A percentile compares a stretch with the other conserved stretches of the same genome.
phyloP scores from a whole-genome alignment of 1,284 basidiomycete species.

The Papiliotrema fonsecae region DNA sequence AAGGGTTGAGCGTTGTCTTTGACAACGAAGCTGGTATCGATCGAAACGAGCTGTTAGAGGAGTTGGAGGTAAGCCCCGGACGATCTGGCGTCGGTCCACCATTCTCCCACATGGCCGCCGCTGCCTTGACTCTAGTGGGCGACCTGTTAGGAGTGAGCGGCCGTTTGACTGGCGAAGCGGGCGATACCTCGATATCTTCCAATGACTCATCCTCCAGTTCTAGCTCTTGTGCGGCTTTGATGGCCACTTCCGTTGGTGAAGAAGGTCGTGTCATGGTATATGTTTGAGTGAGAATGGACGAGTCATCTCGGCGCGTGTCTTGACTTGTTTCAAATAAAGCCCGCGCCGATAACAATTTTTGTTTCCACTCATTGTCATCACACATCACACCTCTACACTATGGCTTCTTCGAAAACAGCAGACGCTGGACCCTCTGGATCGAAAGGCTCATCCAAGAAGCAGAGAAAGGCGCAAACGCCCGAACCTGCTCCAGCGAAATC shows the following conservation, averaged over 20 bases:
- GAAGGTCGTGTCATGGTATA: constrained; percentile 11
- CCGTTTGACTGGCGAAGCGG: not conserved
- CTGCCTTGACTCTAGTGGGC: constrained; percentile 25
- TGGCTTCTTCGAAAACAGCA: not conserved
- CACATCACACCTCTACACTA: too few relatives aligned
- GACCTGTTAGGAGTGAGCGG: not conserved
- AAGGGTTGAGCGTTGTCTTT: not conserved
- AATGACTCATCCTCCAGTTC: constrained; percentile 8
- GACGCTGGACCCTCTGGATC: not conserved
- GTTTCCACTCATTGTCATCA: too few relatives aligned
- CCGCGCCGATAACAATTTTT: too few relatives aligned
- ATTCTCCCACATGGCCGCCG: constrained; percentile 26
- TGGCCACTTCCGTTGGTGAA: constrained; percentile 7
- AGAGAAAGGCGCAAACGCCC: too few relatives aligned
- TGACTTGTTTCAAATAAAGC: not conserved
- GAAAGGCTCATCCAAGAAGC: too few relatives aligned
- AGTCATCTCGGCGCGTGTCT: not conserved
- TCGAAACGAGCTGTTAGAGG: constrained; percentile 12
- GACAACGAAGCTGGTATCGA: constrained; percentile 12
- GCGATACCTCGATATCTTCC: not conserved
- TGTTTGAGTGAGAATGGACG: not conserved
- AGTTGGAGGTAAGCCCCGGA: too few relatives aligned
- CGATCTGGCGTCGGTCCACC: too few relatives aligned
- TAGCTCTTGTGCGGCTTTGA: constrained; percentile 20
- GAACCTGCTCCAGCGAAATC: too few relatives aligned